Base-by-base conservation (phyloP, 805 yeast species). In the Starmerella roubikii region DNA sequence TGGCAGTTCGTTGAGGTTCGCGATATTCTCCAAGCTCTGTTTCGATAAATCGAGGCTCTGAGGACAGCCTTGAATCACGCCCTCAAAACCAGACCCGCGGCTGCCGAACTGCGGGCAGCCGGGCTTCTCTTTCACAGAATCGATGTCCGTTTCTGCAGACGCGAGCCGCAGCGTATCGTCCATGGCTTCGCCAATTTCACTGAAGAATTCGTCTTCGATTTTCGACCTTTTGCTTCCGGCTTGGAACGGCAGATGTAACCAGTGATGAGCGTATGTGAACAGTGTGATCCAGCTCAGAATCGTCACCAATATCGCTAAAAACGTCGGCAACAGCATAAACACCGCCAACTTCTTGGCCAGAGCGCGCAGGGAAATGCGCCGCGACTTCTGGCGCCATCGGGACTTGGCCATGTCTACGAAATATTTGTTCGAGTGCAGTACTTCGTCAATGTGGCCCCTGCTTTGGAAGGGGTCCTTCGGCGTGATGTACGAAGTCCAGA, bases 401-500 rank as follows among this genome's bases (percentile, higher is more conserved):
- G 58, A 49, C 20, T 39, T 32, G 11, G 23, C 31, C 52, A 54
- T 43, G 32, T 55, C 51, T 16, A 57, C 45, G 18, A 56, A 8
- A 17, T 33, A 45, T 4, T 26, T 16, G 5, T 26, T 11, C 17
- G 39, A 38, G 20, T 25, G 40, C 37, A 63, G 66, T 5, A 64
- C 60, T 26, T 48, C 40, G 65, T 67, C 36, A 70, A 55, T 16
- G 54, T 53, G 34, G 67, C 68, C 68, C 71, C 69, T 34, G 60
- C 63, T 60, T 26, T 74, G 75, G 54, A 84, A 85, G 1, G 94
- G 94, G 39, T 81, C 74, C 43, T 67, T 69, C 23, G 75, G 67
- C 3, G 88, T 67, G 41, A 88, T 78, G 56, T 66, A 85, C 0
- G 93, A 68, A 0, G 96, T 83, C 60, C 74, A 81, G 56, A 84